Conservation (phyloP, 441 rosid species). For the Adansonia gregorii region DNA sequence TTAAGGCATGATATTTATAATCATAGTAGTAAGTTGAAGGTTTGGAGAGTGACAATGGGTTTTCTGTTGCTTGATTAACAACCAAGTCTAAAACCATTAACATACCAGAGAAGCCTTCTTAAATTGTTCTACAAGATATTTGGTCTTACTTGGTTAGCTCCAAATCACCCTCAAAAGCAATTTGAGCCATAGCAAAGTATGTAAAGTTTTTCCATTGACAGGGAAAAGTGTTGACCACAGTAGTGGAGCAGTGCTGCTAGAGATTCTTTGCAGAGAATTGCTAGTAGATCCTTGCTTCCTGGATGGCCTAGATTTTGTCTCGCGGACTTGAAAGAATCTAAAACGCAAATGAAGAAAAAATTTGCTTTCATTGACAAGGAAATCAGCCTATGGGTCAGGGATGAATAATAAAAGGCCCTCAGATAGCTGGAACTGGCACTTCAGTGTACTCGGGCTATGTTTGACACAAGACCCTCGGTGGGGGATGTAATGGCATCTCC, state of each 20-base stretch:
- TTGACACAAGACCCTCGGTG: constrained; percentile 41
- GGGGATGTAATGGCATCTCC: constrained; percentile 36
- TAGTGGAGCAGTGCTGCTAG: constrained; percentile 37
- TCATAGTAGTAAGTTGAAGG: not conserved
- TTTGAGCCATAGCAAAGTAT: too few species aligned
- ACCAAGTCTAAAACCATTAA: not conserved
- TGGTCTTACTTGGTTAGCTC: not conserved
- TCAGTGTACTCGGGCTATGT: constrained; percentile 31
- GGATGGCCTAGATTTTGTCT: constrained; percentile 26
- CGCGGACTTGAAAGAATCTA: constrained; percentile 24
- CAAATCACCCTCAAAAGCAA: too few species aligned
- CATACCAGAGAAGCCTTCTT: not conserved
- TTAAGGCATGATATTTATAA: not conserved
- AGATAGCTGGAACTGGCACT: constrained; percentile 38
- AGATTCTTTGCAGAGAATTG: constrained; percentile 39
- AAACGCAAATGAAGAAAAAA: constrained; percentile 31
- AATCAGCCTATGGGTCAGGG: constrained; percentile 35
- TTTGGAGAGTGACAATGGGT: not conserved
- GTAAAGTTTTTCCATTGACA: too few species aligned
- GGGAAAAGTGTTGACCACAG: constrained; percentile 37
- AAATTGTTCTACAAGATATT: not conserved
- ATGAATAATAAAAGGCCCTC: constrained; percentile 39
- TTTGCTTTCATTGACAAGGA: constrained; percentile 37
- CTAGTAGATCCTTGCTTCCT: constrained; percentile 39
- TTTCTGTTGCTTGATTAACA: not conserved